Base-by-base conservation (phyloP, 768 basidiomycete genomes). In the Guyanaporus albipodus region DNA sequence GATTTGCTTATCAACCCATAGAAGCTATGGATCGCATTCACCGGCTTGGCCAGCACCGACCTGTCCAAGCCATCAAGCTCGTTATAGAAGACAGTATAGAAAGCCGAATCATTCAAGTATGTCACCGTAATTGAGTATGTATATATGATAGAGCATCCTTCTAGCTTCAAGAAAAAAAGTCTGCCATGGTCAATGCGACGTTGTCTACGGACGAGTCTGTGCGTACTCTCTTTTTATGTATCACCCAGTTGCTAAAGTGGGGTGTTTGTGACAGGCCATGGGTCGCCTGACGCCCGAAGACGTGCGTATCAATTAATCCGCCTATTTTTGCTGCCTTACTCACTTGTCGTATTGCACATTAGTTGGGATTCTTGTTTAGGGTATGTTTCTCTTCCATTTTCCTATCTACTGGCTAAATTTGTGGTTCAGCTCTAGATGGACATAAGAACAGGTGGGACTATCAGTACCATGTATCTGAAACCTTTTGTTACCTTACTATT, bases 11-110 rank as follows among this genome's bases (percentile, higher is more conserved):
- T 38, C 10, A 4, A 29, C 24, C 22, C 50, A 53, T 76, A 89
- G 86, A 92, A 78, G 91, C 91, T 3, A 97, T 95, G 92, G 93
- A 95, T 65, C 88, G 94, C 44, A 96, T 97, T 50, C 94, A 97
- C 70, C 85, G 93, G 49, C 74, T 96, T 34, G 94, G 94, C n/a
- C 93, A 98, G 67, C 85, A 83, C 54, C 79, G 95, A 19, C 94
- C 95, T 8, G 90, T 99, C 37, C 80, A 87, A 56, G 92, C 92
- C 14, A 91, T 91, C 66, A 95, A 98, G 59, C 75, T 98, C 8
- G 87, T 97, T 15, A 78, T 97, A 34, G 93, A 98, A 67, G 94
- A 99, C 63, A 91, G 89, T 49, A 98, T 99, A 52, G 96, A 99
- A 64, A 86, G 85, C 57, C 84, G 92, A 51, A 98, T 99, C 47